phyloP scores from a whole-genome alignment of 805 yeast species.

The Candida succiphila region DNA sequence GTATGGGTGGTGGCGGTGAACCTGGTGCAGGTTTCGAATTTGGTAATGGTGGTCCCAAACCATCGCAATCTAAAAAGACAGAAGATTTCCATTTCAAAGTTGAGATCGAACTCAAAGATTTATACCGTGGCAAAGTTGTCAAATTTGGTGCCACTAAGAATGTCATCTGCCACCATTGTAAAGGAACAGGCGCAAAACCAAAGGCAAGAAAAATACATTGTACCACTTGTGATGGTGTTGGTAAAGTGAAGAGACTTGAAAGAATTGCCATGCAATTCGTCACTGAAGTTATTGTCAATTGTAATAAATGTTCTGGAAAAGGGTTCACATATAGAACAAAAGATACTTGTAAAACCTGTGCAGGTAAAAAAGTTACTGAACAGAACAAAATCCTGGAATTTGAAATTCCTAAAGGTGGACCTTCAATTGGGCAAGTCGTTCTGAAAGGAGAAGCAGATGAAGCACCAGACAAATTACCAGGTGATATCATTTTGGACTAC shows the following conservation, averaged over 20 bases:
- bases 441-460: constrained; percentile 71
- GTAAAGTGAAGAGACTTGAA: constrained; percentile 46
- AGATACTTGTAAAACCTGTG: constrained; percentile 72
- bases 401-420: constrained; percentile 63
- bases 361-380: constrained; percentile 50
- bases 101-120: constrained; percentile 58
- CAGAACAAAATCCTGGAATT: constrained; percentile 71
- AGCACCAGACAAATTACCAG: constrained; percentile 60
- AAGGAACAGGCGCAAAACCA: constrained; percentile 66
- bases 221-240: constrained; percentile 63
- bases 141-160: constrained; percentile 66
- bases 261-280: constrained; percentile 69
- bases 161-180: constrained; percentile 61
- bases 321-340: constrained; percentile 53
- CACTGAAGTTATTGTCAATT: constrained; percentile 49
- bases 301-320: constrained; percentile 61
- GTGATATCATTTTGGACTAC: constrained; percentile 64
- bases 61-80: constrained; percentile 25
- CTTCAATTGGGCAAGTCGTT: constrained; percentile 48
- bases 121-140: constrained; percentile 72
- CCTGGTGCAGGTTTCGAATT: not conserved
- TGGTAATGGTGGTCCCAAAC: not conserved
- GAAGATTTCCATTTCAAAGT: constrained; percentile 62
- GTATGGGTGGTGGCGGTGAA: constrained; percentile 23
- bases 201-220: constrained; percentile 49